Percentiles rank a stretch among this genome's conserved stretches.
These are phyloP conservation scores for Candida gigantensis DNA, from an alignment of 1,139 yeast genomes.

Conservation along the genomic window DNA sequence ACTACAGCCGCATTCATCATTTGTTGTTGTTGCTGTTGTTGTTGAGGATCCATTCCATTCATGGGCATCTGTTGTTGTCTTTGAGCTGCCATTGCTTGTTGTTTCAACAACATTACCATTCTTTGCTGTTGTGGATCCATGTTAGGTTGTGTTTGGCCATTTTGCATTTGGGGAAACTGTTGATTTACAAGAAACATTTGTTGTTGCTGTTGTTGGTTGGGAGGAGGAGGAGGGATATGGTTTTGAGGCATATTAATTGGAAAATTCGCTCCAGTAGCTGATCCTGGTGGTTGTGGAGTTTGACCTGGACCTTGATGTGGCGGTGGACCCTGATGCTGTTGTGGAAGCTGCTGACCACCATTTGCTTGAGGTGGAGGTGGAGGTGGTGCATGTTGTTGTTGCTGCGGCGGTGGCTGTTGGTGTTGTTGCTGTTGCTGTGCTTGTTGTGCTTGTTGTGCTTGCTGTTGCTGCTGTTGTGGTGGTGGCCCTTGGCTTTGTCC, in stretches of 20 bases:
- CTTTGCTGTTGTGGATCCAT: slow-evolving; percentile 12
- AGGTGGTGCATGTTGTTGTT: slow-evolving; percentile 6
- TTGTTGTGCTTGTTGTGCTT: slow-evolving; percentile 8
- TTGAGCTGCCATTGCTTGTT: slow-evolving; percentile 12
- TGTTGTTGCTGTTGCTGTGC: too few relatives aligned
- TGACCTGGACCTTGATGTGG: slow-evolving; percentile 4
- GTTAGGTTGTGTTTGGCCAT: slow-evolving; percentile 16
- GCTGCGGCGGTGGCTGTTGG: slow-evolving; percentile 5
- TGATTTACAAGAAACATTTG: slow-evolving; percentile 19
- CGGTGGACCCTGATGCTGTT: slow-evolving; percentile 16
- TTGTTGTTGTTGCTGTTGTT: slow-evolving; percentile 26
- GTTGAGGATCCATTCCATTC: slow-evolving; percentile 24
- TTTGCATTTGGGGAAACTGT: slow-evolving; percentile 17
- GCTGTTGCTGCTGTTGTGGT: slow-evolving; percentile 10
- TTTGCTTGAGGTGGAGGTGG: slow-evolving; percentile 4
- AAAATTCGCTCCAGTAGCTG: slow-evolving; percentile 25
- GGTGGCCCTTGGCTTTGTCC: slow-evolving; percentile 20
- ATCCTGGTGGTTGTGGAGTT: slow-evolving; percentile 11
- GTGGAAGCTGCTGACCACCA: slow-evolving; percentile 15
- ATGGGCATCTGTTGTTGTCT: slow-evolving; percentile 14
- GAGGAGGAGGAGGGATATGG: slow-evolving; percentile 23
- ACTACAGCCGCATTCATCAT: slow-evolving; percentile 15
- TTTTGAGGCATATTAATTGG: slow-evolving; percentile 24
- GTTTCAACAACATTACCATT: slow-evolving; percentile 17
- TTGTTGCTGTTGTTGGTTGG: slow-evolving; percentile 22